Evolutionary conservation across 371 early-diverging fungal genomes (phyloP), one percentile per base, ranked within the genome.

Genomic region (Apophysomyces sp.): DNA sequence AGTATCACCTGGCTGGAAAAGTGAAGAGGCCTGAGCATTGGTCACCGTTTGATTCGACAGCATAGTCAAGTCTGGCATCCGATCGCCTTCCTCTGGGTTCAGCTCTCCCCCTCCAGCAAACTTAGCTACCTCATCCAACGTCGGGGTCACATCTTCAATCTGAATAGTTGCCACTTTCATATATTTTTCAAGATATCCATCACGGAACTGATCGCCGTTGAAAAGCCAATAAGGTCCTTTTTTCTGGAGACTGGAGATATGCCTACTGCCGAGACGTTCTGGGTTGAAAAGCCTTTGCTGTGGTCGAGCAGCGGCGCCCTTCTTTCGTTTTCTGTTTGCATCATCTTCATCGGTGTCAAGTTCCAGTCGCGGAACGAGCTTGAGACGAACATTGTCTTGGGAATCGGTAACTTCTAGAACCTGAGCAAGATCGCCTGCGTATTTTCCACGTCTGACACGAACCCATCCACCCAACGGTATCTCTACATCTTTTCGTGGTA

Each of bases 361-460:
- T 49, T 93, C 91, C 54, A 97, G 67, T 21, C 98, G 91, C 37
- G 99, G 99, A 21, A 99, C 86, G 34, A 97, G 74, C 60, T 92
- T 94, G 49, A 99, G 87, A 55, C 86, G 83, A 12, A 92, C 92
- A 0, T 78, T 73, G 37, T 95, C 95, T 52, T 90, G 88, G 11
- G 90, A 82, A 36, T 95, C 94, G 4, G 88, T 65, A 15, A 95
- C 82, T 52, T 91, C 89, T 36, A 95, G 56, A 3, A 97, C 83
- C 82, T 96, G 95, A 15, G 89, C 99, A 61, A 99, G 78, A 82
- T 99, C 99, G 36, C 95, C 97, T 4, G 88, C 87, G 72, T 98
- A 99, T 66, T 91, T 97, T 41, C 99, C 99, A 65, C 94, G 92
- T 64, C 90, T 93, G 57, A 99, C 84, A 56, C 99, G 86, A 15